Evolutionary conservation across 352 stramenopile species (phyloP), one percentile per base, ranked within the genome.

Genomic region (Globisporangium orthogonon): DNA sequence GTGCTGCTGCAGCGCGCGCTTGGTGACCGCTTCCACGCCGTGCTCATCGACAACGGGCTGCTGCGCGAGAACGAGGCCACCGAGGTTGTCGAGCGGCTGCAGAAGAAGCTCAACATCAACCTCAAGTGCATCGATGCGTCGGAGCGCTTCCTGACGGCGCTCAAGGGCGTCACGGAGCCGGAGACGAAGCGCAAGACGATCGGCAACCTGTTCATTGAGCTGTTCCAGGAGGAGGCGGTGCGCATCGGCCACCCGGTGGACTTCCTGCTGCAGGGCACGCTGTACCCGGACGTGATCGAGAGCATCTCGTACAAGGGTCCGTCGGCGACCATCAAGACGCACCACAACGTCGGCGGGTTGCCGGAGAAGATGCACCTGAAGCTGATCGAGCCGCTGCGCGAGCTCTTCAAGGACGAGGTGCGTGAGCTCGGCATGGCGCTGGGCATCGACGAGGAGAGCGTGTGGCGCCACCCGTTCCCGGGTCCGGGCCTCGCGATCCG

Each of bases 221-320:
- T 99, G 29, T 99, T 99, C 69, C 90, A 99, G 63, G 85, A 94
- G 63, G 87, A 96, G 60, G 89, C 86, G 14, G 59, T 75, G 63
- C 72, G 76, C 55, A 94, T 96, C 48, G 82, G 78, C 65, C 81
- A 94, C 69, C 61, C 73, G 15, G 87, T 95, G 35, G 81, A 98
- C 62, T 99, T 91, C 58, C 65, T 99, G 60, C 84, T 99, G 33
- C 97, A 99, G 71, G 97, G 97, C 52, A 99, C 97, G 37, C 74
- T 99, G 28, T 99, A 99, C 73, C 97, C 97, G 23, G 97, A 99
- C 74, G 96, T 99, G 56, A 99, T 99, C 74, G 97, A 99, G 74
- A 98, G 84, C 64, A 91, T 99, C 54, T 98, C 91, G 49, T 99
- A 99, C 91, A 99, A 99, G 77, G 86, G 97, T 29, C 96, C 96